Evolutionary conservation across 495 filamentous ascomycete genomes (phyloP).

Genomic region (Penicillium ochrochloron): DNA sequence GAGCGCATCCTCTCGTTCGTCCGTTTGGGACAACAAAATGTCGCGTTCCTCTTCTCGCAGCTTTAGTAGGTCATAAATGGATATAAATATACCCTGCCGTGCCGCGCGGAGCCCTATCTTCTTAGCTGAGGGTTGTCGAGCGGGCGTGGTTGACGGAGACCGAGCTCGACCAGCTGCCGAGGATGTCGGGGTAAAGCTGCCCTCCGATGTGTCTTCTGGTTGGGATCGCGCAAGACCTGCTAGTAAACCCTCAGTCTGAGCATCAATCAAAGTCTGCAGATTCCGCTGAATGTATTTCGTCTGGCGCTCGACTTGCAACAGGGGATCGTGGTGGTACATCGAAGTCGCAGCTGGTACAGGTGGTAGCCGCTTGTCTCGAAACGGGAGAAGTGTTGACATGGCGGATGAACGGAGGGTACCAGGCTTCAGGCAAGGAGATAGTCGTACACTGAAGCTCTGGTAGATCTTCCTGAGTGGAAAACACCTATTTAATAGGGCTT

Average conservation of each 20-base stretch:
- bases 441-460: neutral
- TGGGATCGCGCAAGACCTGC: constrained; percentile 49
- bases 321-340: constrained; percentile 42
- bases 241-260: constrained; percentile 76
- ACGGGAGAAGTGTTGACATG: constrained; percentile 43
- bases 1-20: constrained; percentile 61
- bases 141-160: constrained; percentile 53
- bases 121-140: constrained; percentile 62
- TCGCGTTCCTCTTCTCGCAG: constrained; percentile 74
- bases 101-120: constrained; percentile 68
- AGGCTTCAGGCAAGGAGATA: neutral
- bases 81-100: constrained; percentile 68
- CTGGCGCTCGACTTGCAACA: constrained; percentile 51
- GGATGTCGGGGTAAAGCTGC: constrained; percentile 51
- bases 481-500: constrained; percentile 14
- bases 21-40: constrained; percentile 60
- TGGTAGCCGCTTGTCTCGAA: constrained; percentile 30
- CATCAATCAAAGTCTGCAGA: constrained; percentile 81
- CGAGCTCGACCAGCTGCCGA: constrained; percentile 31
- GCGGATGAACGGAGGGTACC: constrained; percentile 13
- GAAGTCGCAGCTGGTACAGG: constrained; percentile 37
- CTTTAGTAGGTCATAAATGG: constrained; percentile 72
- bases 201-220: constrained; percentile 48
- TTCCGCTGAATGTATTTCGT: constrained; percentile 67
- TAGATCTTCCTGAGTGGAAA: neutral